Evolutionary conservation across 2,329 filamentous ascomycete genomes (phyloP), one percentile per base, ranked within the genome.

Genomic region (Arachnomyces sp.): DNA sequence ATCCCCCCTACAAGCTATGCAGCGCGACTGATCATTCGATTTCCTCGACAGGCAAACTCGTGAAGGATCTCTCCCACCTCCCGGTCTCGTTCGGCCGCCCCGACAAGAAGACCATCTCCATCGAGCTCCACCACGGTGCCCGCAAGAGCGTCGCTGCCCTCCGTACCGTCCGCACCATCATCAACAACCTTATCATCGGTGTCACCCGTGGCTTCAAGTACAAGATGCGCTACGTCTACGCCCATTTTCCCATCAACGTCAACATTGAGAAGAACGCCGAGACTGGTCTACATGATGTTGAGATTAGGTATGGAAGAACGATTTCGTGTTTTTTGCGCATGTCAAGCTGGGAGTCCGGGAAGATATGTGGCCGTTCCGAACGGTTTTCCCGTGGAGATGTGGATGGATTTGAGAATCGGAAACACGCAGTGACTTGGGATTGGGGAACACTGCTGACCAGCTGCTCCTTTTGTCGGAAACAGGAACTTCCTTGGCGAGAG

Each of bases 221-320:
- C 84, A 98, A 98, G 86, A 96, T 98, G 90, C 87, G 93, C 65
- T 98, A 98, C 77, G 92, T 98, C 73, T 98, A 98, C 72, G 92
- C 92, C 69, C 92, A 98, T 83, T 98, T 98, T 69, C 92, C 92
- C 73, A 98, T 98, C 87, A 98, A 98, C 81, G 90, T 98, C 76
- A 96, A 95, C 79, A 72, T 98, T 58, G 88, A 94, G 63, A 89
- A 95, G 84, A 90, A 90, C 80, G 68, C 71, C 64, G 92, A 96
- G 76, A 92, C 86, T 51, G 89, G 82, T 57, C 72, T 82, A 59
- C 84, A 65, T 67, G 84, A 94, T 73, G 85, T 98, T 65, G 92
- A 98, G 82, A 96, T 98, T 77, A 83, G 92, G 83, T 90, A 81
- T 60, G 82, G 70, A 34, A 38, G 40, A 31, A 32, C 5, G 20